Percentiles rank a stretch among this genome's conserved stretches.
phyloP scores from a whole-genome alignment of 2,329 filamentous ascomycete genomes.

The Alternaria postmessia region DNA sequence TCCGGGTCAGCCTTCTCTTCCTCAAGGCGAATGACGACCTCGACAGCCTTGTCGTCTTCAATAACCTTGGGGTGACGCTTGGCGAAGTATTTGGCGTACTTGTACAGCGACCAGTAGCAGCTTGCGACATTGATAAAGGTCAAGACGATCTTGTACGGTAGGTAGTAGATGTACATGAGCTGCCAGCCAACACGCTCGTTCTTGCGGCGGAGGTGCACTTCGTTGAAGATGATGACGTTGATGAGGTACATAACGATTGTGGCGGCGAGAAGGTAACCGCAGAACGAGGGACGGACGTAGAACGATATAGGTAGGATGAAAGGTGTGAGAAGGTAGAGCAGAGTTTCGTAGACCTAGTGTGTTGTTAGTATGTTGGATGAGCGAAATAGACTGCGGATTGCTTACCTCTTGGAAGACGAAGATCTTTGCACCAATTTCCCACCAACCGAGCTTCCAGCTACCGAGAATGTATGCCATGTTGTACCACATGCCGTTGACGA shows the following conservation, averaged over 20 bases:
- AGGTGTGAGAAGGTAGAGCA: slow-evolving; percentile 57
- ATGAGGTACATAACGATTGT: slow-evolving; percentile 55
- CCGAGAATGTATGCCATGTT: slow-evolving; percentile 57
- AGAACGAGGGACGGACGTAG: slow-evolving; percentile 53
- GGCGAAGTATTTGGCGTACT: slow-evolving; percentile 58
- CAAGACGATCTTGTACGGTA: slow-evolving; percentile 55
- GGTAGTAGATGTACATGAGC: slow-evolving; percentile 54
- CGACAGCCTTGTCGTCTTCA: slow-evolving; percentile 56
- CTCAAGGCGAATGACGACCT: slow-evolving; percentile 38
- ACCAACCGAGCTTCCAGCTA: slow-evolving; percentile 59
- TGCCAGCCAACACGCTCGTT: slow-evolving; percentile 54
- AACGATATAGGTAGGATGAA: slow-evolving; percentile 58
- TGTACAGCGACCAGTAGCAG: slow-evolving; percentile 51
- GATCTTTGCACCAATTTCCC: slow-evolving; percentile 60
- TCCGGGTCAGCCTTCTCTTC: slow-evolving; percentile 19
- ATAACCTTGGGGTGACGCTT: slow-evolving; percentile 58
- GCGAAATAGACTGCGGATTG: background rate
- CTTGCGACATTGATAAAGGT: slow-evolving; percentile 55
- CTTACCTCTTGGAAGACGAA: slow-evolving; percentile 57
- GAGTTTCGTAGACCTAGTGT: slow-evolving; percentile 53
- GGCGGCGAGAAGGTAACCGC: slow-evolving; percentile 49
- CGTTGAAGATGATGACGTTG: slow-evolving; percentile 59
- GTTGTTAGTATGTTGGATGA: slow-evolving; percentile 25
- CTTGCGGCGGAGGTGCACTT: slow-evolving; percentile 57
- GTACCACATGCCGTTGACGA: slow-evolving; percentile 59